Evolutionary conservation across 1,284 basidiomycete species (phyloP).

Genomic region (Erythrobasidium hasegawianum): DNA sequence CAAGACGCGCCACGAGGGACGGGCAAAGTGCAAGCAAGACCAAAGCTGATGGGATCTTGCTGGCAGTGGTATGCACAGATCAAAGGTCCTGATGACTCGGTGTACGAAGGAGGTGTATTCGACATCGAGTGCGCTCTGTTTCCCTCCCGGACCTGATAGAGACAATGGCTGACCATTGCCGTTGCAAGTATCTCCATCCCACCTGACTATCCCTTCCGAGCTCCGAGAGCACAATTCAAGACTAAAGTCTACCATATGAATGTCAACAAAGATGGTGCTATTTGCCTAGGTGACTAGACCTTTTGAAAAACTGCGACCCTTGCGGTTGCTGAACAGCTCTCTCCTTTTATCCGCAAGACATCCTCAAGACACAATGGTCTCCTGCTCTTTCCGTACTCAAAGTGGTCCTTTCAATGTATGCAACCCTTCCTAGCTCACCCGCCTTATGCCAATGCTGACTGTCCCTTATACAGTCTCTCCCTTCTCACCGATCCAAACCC

Average conservation of each 20-base stretch:
- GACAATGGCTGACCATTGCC: neutral
- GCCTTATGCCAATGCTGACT: neutral
- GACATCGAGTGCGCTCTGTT: slow-evolving; percentile 53
- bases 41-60: too few species aligned
- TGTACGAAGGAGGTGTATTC: slow-evolving; percentile 83
- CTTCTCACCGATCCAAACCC: slow-evolving; percentile 97
- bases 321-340: neutral
- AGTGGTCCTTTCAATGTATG: slow-evolving; percentile 43
- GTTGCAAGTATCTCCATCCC: slow-evolving; percentile 72
- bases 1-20: too few species aligned
- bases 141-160: neutral
- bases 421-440: neutral
- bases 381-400: slow-evolving; percentile 98
- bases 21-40: too few species aligned
- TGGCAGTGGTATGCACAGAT: slow-evolving; percentile 33
- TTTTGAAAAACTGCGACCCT: neutral
- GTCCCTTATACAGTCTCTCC: slow-evolving; percentile 72
- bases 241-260: slow-evolving; percentile 91
- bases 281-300: slow-evolving; percentile 66
- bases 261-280: slow-evolving; percentile 96
- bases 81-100: slow-evolving; percentile 58
- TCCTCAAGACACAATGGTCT: slow-evolving; percentile 65
- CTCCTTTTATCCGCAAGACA: slow-evolving; percentile 33
- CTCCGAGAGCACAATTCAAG: slow-evolving; percentile 98
- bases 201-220: slow-evolving; percentile 97